Evolutionary conservation across 805 yeast species (phyloP).

Genomic region (Candida saitoana): DNA sequence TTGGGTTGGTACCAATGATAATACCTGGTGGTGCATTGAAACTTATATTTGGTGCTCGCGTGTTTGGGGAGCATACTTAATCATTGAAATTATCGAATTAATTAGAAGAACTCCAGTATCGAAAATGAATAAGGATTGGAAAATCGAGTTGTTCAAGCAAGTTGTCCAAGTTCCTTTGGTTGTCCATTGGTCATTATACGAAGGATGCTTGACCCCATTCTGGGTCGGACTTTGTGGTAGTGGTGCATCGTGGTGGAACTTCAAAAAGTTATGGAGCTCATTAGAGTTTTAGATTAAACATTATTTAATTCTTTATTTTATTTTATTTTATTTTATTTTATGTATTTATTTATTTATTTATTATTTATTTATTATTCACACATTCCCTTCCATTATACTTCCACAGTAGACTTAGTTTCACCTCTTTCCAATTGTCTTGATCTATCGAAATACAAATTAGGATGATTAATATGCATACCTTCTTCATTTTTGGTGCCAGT

Average conservation of each 20-base stretch:
- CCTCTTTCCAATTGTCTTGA: slow-evolving; percentile 51
- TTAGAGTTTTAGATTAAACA: slow-evolving; percentile 20
- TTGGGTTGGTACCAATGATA: slow-evolving; percentile 41
- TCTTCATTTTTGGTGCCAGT: slow-evolving; percentile 32
- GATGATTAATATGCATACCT: slow-evolving; percentile 70
- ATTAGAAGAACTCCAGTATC: slow-evolving; percentile 37
- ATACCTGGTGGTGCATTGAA: slow-evolving; percentile 38
- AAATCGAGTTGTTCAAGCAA: slow-evolving; percentile 32
- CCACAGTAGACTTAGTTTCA: slow-evolving; percentile 4
- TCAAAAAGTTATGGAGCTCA: slow-evolving; percentile 33
- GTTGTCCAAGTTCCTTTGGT: slow-evolving; percentile 40
- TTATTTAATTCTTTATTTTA: not conserved
- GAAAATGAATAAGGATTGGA: slow-evolving; percentile 34
- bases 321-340: not conserved
- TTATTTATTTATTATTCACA: not conserved
- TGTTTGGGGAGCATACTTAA: slow-evolving; percentile 41
- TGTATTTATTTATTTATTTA: not conserved
- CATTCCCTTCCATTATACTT: not conserved
- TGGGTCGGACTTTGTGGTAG: slow-evolving; percentile 47
- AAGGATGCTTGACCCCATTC: slow-evolving; percentile 43
- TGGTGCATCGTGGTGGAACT: slow-evolving; percentile 43
- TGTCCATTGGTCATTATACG: slow-evolving; percentile 41
- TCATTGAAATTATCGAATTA: slow-evolving; percentile 37
- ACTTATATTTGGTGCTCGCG: slow-evolving; percentile 43
- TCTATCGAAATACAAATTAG: slow-evolving; percentile 82